Percentiles rank a stretch among this genome's conserved stretches.
phyloP scores from a whole-genome alignment of 1,284 basidiomycete genomes.

The Boletus sp. region DNA sequence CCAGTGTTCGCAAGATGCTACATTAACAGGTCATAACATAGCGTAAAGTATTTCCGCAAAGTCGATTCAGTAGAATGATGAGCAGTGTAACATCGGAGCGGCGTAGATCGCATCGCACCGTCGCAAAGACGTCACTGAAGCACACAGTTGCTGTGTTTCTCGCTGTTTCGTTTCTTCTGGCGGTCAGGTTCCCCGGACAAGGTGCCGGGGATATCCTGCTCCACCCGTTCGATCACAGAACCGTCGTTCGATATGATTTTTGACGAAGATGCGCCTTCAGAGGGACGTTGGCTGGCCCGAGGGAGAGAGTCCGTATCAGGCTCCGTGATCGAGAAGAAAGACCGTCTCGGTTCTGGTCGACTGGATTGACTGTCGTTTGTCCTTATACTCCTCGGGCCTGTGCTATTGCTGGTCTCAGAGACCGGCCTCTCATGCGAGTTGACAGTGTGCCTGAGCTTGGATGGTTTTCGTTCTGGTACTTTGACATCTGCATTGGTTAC shows the following conservation, averaged over 20 bases:
- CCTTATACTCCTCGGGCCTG: slow-evolving; percentile 44
- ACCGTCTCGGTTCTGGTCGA: slow-evolving; percentile 32
- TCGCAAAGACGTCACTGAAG: slow-evolving; percentile 37
- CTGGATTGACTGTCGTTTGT: slow-evolving; percentile 38
- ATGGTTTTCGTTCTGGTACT: slow-evolving; percentile 28
- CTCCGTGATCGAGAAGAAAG: slow-evolving; percentile 28
- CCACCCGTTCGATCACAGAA: slow-evolving; percentile 14
- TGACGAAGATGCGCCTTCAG: slow-evolving; percentile 14
- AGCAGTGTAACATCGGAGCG: not conserved
- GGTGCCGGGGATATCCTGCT: slow-evolving; percentile 35
- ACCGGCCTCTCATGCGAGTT: slow-evolving; percentile 40
- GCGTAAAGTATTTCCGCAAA: slow-evolving; percentile 7
- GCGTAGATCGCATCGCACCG: not conserved
- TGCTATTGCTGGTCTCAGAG: slow-evolving; percentile 50
- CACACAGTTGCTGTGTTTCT: slow-evolving; percentile 40
- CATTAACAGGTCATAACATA: slow-evolving; percentile 24
- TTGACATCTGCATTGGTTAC: slow-evolving; percentile 27
- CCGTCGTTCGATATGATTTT: slow-evolving; percentile 10
- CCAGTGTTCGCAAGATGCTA: slow-evolving; percentile 13
- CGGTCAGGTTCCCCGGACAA: slow-evolving; percentile 33
- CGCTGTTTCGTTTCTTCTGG: slow-evolving; percentile 38
- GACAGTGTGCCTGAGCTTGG: slow-evolving; percentile 33
- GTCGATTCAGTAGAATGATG: not conserved
- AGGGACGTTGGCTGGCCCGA: slow-evolving; percentile 10
- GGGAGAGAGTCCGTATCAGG: slow-evolving; percentile 20